These are phyloP conservation scores for Monosporascus sp. DNA, from an alignment of 2,329 filamentous ascomycete species.

Conservation along the genomic window DNA sequence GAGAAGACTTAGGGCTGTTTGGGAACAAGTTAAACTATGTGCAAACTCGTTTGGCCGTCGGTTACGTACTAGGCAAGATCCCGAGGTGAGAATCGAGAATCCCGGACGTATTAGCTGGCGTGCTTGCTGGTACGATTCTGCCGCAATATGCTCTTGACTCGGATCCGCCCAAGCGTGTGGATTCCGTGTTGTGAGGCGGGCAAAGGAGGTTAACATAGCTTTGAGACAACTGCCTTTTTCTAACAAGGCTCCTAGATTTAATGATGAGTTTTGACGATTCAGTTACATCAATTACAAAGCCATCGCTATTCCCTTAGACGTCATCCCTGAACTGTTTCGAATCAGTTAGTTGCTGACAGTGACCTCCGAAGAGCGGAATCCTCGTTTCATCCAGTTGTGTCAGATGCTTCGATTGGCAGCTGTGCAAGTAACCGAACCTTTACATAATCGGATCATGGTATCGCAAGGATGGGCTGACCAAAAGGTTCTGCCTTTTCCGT, in stretches of 20 bases:
- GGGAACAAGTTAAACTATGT: slow-evolving; percentile 35
- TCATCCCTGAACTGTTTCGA: not conserved
- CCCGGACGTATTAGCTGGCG: too few species aligned
- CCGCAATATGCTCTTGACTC: slow-evolving; percentile 30
- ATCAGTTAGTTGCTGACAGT: not conserved
- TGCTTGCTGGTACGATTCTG: slow-evolving; percentile 5
- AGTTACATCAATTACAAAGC: not conserved
- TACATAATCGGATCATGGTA: slow-evolving; percentile 35
- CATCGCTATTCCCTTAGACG: not conserved
- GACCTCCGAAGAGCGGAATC: slow-evolving; percentile 13
- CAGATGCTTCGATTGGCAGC: too few species aligned
- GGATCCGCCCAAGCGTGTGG: slow-evolving; percentile 31
- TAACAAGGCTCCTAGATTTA: slow-evolving; percentile 9
- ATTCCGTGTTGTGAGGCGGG: slow-evolving; percentile 29
- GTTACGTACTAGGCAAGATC: slow-evolving; percentile 27
- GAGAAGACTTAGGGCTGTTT: slow-evolving; percentile 34
- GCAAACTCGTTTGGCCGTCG: slow-evolving; percentile 23
- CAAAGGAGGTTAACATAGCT: not conserved
- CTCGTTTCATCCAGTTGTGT: slow-evolving; percentile 19
- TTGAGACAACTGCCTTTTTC: not conserved
- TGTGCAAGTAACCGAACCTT: too few species aligned
- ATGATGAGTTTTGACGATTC: slow-evolving; percentile 28
- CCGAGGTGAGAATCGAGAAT: slow-evolving; percentile 19
- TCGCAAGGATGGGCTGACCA: slow-evolving; percentile 36
- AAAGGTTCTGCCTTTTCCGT: slow-evolving; percentile 36